phyloP scores from a whole-genome alignment of 2,329 filamentous ascomycete genomes.

The Trichoderma atroviride region DNA sequence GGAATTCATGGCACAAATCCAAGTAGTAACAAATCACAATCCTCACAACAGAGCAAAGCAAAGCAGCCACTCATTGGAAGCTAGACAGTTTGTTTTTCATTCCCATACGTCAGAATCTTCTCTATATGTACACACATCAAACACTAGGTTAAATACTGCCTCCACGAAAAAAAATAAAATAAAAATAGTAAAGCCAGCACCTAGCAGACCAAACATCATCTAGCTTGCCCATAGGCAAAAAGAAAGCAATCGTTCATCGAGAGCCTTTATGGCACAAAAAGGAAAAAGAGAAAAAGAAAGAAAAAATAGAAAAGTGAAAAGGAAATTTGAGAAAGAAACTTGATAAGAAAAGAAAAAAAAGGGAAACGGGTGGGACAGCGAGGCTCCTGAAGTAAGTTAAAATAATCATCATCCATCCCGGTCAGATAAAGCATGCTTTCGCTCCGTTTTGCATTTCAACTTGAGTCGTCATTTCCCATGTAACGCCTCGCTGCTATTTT shows the following conservation, averaged over 20 bases:
- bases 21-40: not conserved
- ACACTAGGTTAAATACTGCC: not conserved
- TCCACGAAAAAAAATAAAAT: not conserved
- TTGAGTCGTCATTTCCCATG: slow-evolving; percentile 19
- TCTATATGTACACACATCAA: slow-evolving; percentile 21
- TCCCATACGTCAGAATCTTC: slow-evolving; percentile 9
- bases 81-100: not conserved
- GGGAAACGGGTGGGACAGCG: not conserved
- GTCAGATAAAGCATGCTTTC: slow-evolving; percentile 14
- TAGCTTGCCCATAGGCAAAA: not conserved
- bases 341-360: no score
- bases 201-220: not conserved
- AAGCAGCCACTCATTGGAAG: not conserved
- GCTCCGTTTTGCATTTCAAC: slow-evolving; percentile 14
- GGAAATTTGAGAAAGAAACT: not conserved
- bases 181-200: not conserved
- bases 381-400: not conserved
- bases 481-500: slow-evolving; percentile 28
- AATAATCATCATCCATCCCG: not conserved
- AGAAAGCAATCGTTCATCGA: not conserved
- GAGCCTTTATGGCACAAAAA: not conserved
- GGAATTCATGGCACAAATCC: no score
- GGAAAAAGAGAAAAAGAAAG: not conserved
- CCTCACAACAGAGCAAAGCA: not conserved
- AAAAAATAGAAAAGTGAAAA: not conserved